phyloP scores from a whole-genome alignment of 208 protist species.

The Vickermania ingenoplastis region DNA sequence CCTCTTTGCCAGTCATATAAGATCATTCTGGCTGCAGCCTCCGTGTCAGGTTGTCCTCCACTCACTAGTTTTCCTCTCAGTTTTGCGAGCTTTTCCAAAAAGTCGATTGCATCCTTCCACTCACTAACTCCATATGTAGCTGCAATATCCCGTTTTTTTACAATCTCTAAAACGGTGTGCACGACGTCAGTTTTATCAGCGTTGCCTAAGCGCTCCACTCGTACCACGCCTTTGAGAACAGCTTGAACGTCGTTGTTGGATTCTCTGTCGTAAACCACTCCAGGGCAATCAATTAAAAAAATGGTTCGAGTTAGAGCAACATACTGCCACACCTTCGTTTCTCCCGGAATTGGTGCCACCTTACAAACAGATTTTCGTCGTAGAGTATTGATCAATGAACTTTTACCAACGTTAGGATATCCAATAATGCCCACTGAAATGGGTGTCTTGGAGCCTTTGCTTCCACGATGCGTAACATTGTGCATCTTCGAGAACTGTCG shows the following conservation, averaged over 20 bases:
- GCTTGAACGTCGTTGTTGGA: conserved; percentile 95
- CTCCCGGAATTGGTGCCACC: conserved; percentile 98
- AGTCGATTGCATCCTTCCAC: conserved; percentile 93
- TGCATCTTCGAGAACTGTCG: conserved; percentile 94
- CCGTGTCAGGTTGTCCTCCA: conserved; percentile 92
- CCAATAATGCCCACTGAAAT: conserved; percentile 94
- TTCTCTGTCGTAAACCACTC: conserved; percentile 93
- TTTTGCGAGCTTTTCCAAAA: conserved; percentile 94
- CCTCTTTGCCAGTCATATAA: conserved; percentile 98
- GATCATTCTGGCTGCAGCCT: conserved; percentile 93
- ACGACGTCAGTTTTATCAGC: conserved; percentile 93
- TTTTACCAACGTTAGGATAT: conserved; percentile 99
- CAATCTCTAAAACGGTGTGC: conserved; percentile 88
- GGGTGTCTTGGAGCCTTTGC: conserved; percentile 79
- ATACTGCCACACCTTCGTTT: conserved; percentile 99
- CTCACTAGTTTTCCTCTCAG: conserved; percentile 92
- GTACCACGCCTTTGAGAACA: conserved; percentile 97
- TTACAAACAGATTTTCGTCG: conserved; percentile 97
- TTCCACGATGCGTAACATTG: conserved; percentile 81
- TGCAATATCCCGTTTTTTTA: conserved; percentile 94
- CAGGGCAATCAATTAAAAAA: conserved; percentile 99
- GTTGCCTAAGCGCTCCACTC: conserved; percentile 86
- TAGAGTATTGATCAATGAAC: conserved; percentile 99
- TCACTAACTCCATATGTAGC: conserved; percentile 92
- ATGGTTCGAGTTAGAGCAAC: conserved; percentile 97